Conservation (phyloP, 345 rosid genomes). For the Xanthoceras sorbifolium region DNA sequence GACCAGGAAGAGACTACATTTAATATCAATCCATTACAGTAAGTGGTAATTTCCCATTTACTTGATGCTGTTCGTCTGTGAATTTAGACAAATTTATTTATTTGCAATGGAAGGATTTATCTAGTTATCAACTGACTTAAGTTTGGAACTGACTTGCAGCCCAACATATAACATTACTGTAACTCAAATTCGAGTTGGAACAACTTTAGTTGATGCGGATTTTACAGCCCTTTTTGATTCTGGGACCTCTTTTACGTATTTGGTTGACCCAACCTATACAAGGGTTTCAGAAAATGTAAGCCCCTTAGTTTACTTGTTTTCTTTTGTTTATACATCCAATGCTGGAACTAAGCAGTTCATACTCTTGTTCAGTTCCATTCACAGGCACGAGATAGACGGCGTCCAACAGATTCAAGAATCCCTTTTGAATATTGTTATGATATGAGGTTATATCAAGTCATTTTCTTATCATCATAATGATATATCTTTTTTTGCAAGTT, state of each 20-base stretch:
- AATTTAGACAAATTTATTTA: constrained; percentile 5
- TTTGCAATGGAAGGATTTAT: constrained; percentile 3
- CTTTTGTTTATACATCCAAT: background rate
- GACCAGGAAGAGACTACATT: constrained; percentile 87
- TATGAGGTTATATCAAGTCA: constrained; percentile 52
- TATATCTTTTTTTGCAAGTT: background rate
- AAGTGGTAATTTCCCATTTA: constrained; percentile 55
- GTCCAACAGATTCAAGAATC: constrained; percentile 64
- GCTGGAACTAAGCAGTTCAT: constrained; percentile 4
- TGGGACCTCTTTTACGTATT: constrained; percentile 85
- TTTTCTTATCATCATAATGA: background rate
- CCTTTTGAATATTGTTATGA: constrained; percentile 81
- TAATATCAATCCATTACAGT: constrained; percentile 76
- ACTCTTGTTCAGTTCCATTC: constrained; percentile 65
- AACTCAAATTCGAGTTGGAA: constrained; percentile 69
- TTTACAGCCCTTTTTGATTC: constrained; percentile 76
- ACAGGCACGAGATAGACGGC: constrained; percentile 61
- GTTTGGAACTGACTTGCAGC: constrained; percentile 44
- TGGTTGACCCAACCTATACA: constrained; percentile 61
- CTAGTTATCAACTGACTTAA: constrained; percentile 7
- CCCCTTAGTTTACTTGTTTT: constrained; percentile 14
- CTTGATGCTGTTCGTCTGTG: constrained; percentile 23
- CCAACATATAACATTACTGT: constrained; percentile 68
- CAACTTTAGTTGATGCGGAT: constrained; percentile 48
- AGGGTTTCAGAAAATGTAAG: constrained; percentile 62